Base-by-base conservation (phyloP, 2,329 filamentous ascomycete genomes). In the Aspergillus sp. region DNA sequence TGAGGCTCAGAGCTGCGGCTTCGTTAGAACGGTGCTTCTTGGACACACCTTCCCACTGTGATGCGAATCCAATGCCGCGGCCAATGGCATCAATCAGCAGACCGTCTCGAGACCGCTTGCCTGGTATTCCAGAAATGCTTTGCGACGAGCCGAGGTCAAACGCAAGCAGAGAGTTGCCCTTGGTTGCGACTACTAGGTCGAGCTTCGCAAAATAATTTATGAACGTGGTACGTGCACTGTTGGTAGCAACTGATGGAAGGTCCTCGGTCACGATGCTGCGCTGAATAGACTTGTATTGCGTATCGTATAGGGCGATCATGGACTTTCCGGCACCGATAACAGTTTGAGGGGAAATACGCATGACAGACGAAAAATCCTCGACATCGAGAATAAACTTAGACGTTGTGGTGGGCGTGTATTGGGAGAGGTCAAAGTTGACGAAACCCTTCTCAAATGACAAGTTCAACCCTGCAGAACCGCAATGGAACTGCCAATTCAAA, bases 221-320 rank as follows among this genome's bases (percentile, higher is more conserved):
- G 56, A 79, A 78, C 11, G 64, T 63, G 15, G 74, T 66, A 9
- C 67, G 66, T 12, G 64, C 64, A 57, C 65, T 67, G 39, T 56
- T 58, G 36, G 59, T 63, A 15, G 56, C 61, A 43, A 60, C 61
- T 13, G 61, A 61, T n/a, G 68, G 61, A 38, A 76, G 55, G 57
- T 73, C 65, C n/a, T 63, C 50, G 12, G 71, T 57, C 13, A 72
- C 59, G 51, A 78, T 73, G 53, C 73, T 74, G 52, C 75, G 73
- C 60, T 79, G 78, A 13, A 79, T 67, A 1, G 78, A 78, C 59
- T 75, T 71, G 61, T 78, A 80, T 48, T 77, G 74, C n/a, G 77
- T 74, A 61, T 80, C 77, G 53, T 79, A 78, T 6, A 80, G 62
- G 2, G 74, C 76, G 22, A 81, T 64, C n/a, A 74, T 66, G 15